Evolutionary conservation across 2,329 filamentous ascomycete genomes (phyloP).

Genomic region (Tolypocladium cylindrosporum): DNA sequence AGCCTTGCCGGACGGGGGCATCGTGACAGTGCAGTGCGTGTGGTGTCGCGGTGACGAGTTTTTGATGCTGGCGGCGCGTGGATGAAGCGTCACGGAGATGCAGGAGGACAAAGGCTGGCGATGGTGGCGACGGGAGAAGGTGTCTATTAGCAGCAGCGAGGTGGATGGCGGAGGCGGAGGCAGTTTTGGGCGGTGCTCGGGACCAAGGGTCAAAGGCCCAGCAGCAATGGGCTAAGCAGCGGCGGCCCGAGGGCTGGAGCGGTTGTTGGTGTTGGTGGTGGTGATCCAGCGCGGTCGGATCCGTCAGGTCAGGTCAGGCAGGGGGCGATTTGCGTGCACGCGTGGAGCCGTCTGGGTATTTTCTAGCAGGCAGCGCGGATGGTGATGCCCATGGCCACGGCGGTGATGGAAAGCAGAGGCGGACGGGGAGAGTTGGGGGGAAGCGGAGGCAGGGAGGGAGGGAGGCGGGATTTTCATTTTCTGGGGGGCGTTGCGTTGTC

Average conservation of each 20-base stretch:
- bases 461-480: slow-evolving; percentile 19
- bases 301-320: slow-evolving; percentile 6
- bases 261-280: slow-evolving; percentile 4
- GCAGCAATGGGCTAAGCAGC: background rate
- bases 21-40: slow-evolving; percentile 7
- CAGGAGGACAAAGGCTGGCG: slow-evolving; percentile 1
- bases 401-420: slow-evolving; percentile 13
- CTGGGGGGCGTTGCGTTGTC: slow-evolving; percentile 21
- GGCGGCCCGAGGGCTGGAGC: background rate
- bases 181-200: background rate
- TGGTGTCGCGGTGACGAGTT: slow-evolving; percentile 4
- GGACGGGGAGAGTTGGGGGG: slow-evolving; percentile 10
- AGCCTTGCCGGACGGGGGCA: slow-evolving; percentile 24
- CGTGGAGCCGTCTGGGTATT: background rate
- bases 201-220: background rate
- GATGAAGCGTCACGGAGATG: slow-evolving; percentile 1
- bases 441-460: slow-evolving; percentile 13
- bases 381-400: slow-evolving; percentile 12
- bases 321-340: background rate
- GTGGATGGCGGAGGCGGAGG: background rate
- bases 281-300: slow-evolving; percentile 11
- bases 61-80: background rate
- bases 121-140: background rate
- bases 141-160: background rate
- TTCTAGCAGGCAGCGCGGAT: background rate